phyloP scores from a whole-genome alignment of 2,329 filamentous ascomycete species.

The Colletotrichum cordylinicola region DNA sequence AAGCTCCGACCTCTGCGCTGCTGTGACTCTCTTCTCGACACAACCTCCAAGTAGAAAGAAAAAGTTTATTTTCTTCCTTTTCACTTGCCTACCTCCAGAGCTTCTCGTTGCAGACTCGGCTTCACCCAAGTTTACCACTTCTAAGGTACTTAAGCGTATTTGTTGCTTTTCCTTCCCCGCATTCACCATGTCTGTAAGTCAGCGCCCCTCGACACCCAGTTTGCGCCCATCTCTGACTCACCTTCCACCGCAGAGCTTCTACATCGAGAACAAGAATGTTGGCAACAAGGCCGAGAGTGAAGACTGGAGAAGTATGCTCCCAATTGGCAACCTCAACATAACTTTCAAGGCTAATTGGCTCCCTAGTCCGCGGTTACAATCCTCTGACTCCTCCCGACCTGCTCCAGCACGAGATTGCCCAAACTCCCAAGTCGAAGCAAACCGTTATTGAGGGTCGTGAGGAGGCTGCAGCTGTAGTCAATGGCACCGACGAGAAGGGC shows the following conservation, averaged over 20 bases:
- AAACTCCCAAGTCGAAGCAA: slow-evolving; percentile 60
- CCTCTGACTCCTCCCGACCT: slow-evolving; percentile 92
- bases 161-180: not conserved
- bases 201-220: not conserved
- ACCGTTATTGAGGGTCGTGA: slow-evolving; percentile 68
- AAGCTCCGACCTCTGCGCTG: not conserved
- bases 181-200: slow-evolving; percentile 39
- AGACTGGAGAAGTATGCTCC: slow-evolving; percentile 78
- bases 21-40: not conserved
- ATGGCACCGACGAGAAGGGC: slow-evolving; percentile 66
- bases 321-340: not conserved
- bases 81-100: not conserved
- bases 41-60: not conserved
- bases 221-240: slow-evolving; percentile 28
- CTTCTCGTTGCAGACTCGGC: not conserved
- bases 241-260: slow-evolving; percentile 59
- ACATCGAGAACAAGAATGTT: slow-evolving; percentile 79
- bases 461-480: slow-evolving; percentile 73
- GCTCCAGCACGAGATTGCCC: slow-evolving; percentile 88
- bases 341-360: slow-evolving; percentile 27
- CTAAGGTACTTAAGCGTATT: not conserved
- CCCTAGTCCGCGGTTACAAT: slow-evolving; percentile 83
- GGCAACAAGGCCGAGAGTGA: slow-evolving; percentile 77
- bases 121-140: not conserved
- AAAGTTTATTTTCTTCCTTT: slow-evolving; percentile 4